Base-by-base conservation (phyloP, 805 yeast species). In the Komagataella pastoris region DNA sequence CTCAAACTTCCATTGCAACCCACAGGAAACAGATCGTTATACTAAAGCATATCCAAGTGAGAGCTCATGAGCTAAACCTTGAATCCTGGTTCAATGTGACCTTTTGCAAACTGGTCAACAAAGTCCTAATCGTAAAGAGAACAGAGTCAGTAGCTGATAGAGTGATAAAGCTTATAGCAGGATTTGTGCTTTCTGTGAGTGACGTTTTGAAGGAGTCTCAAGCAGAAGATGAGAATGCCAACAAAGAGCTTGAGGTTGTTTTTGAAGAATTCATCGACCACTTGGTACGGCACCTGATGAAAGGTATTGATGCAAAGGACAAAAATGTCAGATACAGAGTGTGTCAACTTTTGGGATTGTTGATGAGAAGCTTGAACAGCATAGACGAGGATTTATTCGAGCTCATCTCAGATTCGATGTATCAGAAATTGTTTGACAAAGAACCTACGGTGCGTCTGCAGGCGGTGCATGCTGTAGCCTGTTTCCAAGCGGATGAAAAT, bases 401-500 rank as follows among this genome's bases (percentile, higher is more conserved):
- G 48, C 72, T 78, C 1, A 65, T 93, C 49, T 72, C 79, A 55
- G 75, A 77, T 61, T 76, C 81, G 12, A 69, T 90, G 49, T 72
- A 76, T 40, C 76, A 76, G 49, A 73, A 97, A 54, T 62, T 87
- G 1, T 75, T 75, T 57, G 95, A 86, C 59, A 85, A 80, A 59
- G 98, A 91, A 59, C 71, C 88, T 5, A 67, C 70, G 7, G 87
- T 93, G 2, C 73, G 99, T 58, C 73, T 83, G n/a, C 93, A 87
- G 65, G 95, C 97, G 0, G 81, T 87, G 0, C 76, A 84, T 43
- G 85, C 95, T 12, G 66, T 89, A 45, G 79, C 96, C 0, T 72
- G 89, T 53, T 82, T 91, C 57, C 97, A 90, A 64, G 69, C 66
- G 49, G 77, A 75, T 30, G 77, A 73, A 47, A 75, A 69, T n/a